Evolutionary conservation across 129 eudicot genomes (phyloP).

Genomic region (Rutidosis leptorrhynchoides): DNA sequence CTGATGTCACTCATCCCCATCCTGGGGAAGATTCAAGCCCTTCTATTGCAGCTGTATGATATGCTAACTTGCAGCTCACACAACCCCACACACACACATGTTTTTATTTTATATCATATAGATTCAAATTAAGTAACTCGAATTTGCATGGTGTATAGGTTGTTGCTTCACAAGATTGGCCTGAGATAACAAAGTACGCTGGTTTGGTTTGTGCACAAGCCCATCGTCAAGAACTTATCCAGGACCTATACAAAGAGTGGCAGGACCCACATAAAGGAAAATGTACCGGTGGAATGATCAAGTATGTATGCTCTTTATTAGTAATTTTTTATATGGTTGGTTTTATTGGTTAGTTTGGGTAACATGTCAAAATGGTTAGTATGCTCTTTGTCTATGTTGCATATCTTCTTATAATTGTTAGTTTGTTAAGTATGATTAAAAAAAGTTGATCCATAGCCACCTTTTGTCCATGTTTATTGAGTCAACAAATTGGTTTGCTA

Average conservation of each 20-base stretch:
- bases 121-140: background rate
- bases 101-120: background rate
- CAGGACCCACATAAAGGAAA: conserved; percentile 83
- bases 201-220: conserved; percentile 97
- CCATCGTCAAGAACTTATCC: conserved; percentile 86
- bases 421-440: background rate
- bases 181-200: conserved; percentile 90
- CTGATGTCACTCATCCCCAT: conserved; percentile 91
- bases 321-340: background rate
- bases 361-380: background rate
- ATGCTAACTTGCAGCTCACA: background rate
- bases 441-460: background rate
- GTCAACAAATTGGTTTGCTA: background rate
- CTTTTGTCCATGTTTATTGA: background rate
- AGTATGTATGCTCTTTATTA: conserved; percentile 47
- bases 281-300: conserved; percentile 90
- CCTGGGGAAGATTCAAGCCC: conserved; percentile 93
- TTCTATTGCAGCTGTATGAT: conserved; percentile 82
- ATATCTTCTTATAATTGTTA: no score
- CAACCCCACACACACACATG: no score
- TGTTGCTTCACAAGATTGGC: conserved; percentile 98
- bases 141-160: conserved; percentile 42
- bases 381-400: background rate
- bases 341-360: background rate
- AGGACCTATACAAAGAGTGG: conserved; percentile 87